Evolutionary conservation across 192 early-diverging fungal genomes (phyloP).

Genomic region (Coemansia sp.): DNA sequence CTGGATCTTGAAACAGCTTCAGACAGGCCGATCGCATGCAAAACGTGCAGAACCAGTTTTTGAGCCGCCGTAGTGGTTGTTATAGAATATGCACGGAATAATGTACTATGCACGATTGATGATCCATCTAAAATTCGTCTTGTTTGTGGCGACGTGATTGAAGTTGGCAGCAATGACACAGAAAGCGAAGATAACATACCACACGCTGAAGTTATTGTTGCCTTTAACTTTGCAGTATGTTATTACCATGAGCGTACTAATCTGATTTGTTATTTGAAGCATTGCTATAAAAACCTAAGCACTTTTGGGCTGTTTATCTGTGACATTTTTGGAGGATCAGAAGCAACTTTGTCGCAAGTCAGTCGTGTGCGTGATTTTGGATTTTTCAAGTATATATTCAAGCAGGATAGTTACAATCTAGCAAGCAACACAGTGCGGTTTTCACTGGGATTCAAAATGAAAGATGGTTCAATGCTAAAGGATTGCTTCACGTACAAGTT

Average conservation of each 20-base stretch:
- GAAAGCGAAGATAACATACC: conserved; percentile 9
- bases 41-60: no score
- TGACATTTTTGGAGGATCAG: conserved; percentile 50
- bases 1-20: no score
- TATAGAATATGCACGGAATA: conserved; percentile 36
- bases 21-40: no score
- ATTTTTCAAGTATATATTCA: conserved; percentile 38
- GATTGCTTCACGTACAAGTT: conserved; percentile 48
- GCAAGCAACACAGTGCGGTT: conserved; percentile 27
- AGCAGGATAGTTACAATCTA: conserved; percentile 41
- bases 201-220: conserved; percentile 46
- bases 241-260: conserved; percentile 42
- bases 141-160: conserved; percentile 22
- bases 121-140: conserved; percentile 4
- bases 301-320: conserved; percentile 47
- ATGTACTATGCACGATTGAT: conserved; percentile 5
- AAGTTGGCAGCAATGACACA: conserved; percentile 5
- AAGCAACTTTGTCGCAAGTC: conserved; percentile 10
- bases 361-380: conserved; percentile 14
- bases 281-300: conserved; percentile 21
- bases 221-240: conserved; percentile 49
- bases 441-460: conserved; percentile 44
- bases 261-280: conserved; percentile 40
- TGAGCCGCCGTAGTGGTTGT: no score
- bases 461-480: conserved; percentile 46